These are phyloP conservation scores for Choricystis sp. DNA, from an alignment of 139 green algal genomes.

Conservation along the genomic window DNA sequence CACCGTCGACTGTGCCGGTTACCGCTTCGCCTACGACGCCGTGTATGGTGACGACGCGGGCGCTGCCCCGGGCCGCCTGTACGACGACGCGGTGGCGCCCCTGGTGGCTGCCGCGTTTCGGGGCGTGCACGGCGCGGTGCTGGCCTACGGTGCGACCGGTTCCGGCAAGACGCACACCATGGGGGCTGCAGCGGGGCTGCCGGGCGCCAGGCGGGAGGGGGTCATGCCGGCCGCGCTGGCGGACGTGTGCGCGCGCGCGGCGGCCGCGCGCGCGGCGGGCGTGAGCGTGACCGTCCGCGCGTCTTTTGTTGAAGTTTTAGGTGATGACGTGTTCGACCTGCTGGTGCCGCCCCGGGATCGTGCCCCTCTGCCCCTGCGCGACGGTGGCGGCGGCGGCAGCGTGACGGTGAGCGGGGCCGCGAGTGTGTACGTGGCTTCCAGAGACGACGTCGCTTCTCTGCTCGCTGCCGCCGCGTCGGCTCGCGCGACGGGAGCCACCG, in stretches of 20 bases:
- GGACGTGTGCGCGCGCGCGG: not conserved
- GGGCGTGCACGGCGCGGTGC: slow-evolving; percentile 40
- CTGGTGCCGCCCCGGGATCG: not conserved
- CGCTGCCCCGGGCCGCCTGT: not conserved
- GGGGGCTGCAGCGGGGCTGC: not conserved
- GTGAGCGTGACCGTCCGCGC: not conserved
- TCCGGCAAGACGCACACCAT: slow-evolving; percentile 74
- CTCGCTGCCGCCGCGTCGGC: slow-evolving; percentile 77
- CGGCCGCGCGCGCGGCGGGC: too few relatives aligned
- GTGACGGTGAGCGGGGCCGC: slow-evolving; percentile 81
- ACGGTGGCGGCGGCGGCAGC: slow-evolving; percentile 63
- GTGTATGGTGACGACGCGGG: not conserved
- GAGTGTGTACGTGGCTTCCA: slow-evolving; percentile 77
- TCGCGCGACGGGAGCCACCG: slow-evolving; percentile 81
- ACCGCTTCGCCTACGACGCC: not conserved
- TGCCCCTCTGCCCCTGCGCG: slow-evolving; percentile 22
- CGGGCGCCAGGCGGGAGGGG: not conserved
- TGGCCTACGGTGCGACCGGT: slow-evolving; percentile 62
- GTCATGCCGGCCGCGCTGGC: not conserved
- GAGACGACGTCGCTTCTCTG: slow-evolving; percentile 73
- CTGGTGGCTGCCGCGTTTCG: not conserved
- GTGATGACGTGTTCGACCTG: not conserved
- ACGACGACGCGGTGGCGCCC: not conserved
- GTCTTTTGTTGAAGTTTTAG: not conserved
- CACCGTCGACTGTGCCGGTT: not conserved